These are phyloP conservation scores for Dactylella cylindrospora DNA, from an alignment of 2,329 filamentous ascomycete species.

Conservation along the genomic window DNA sequence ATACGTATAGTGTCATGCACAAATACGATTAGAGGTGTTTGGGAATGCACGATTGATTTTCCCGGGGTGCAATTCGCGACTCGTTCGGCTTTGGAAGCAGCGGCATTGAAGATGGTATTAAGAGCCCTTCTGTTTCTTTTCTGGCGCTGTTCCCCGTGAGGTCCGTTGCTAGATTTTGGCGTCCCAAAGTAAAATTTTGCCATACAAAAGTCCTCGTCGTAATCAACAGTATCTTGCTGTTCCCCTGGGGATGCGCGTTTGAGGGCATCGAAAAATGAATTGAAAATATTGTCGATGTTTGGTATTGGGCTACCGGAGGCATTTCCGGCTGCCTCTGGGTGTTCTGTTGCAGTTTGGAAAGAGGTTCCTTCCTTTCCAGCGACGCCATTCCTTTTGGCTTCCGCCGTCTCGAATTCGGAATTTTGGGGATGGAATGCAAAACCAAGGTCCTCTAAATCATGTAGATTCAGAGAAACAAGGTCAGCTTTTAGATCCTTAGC, in stretches of 20 bases:
- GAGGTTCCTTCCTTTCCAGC: too few species aligned
- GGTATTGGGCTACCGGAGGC: too few species aligned
- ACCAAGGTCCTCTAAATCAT: slow-evolving; percentile 3
- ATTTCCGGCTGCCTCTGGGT: too few species aligned
- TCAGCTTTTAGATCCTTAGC: neutral
- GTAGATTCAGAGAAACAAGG: neutral
- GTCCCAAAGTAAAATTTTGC: neutral
- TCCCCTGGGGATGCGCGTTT: too few species aligned
- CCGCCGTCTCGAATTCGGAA: neutral
- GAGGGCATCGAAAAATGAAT: too few species aligned
- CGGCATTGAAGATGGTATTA: neutral
- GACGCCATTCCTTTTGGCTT: neutral
- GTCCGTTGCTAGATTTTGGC: neutral
- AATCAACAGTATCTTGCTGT: neutral
- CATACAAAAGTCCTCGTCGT: neutral
- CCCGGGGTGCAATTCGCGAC: too few species aligned
- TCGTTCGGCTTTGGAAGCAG: neutral
- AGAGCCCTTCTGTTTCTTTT: neutral
- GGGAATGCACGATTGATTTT: too few species aligned
- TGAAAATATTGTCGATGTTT: neutral
- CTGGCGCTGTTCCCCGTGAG: neutral
- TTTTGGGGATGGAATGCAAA: neutral
- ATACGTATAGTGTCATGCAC: neutral
- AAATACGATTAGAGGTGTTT: slow-evolving; percentile 6
- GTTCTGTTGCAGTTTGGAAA: too few species aligned